Evolutionary conservation across 2,329 filamentous ascomycete species (phyloP).

Genomic region (Sporothrix protearum): DNA sequence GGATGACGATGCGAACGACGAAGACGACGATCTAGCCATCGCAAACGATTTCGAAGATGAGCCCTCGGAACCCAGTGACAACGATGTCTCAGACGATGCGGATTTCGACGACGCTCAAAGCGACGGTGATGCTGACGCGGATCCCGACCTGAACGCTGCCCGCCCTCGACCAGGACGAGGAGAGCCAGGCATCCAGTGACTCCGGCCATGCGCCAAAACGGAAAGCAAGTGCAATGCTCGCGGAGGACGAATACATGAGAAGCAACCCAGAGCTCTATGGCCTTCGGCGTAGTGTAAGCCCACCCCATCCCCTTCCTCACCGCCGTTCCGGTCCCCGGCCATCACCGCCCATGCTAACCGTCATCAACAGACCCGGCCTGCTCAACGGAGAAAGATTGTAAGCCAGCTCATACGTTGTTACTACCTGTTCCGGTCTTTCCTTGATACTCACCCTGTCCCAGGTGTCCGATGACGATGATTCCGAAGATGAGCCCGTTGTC

Average conservation of each 20-base stretch:
- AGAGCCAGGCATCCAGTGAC: conserved; percentile 66
- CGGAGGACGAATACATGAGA: conserved; percentile 76
- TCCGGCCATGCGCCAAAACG: conserved; percentile 70
- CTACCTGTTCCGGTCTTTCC: neutral
- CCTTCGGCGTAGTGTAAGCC: conserved; percentile 79
- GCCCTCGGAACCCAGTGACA: conserved; percentile 47
- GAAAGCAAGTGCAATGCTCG: conserved; percentile 55
- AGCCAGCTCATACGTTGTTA: conserved; percentile 38
- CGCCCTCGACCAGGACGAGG: conserved; percentile 56
- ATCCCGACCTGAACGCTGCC: conserved; percentile 65
- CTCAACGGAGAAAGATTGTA: conserved; percentile 57
- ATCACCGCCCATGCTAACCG: conserved; percentile 34
- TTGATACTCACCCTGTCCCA: conserved; percentile 19
- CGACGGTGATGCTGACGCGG: conserved; percentile 48
- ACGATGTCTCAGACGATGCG: conserved; percentile 61
- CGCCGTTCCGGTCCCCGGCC: conserved; percentile 10
- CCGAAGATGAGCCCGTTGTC: conserved; percentile 53
- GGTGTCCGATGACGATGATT: conserved; percentile 41
- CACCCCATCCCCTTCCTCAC: conserved; percentile 22
- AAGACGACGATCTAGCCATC: conserved; percentile 42
- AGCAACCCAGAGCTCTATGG: conserved; percentile 95
- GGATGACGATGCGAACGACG: conserved; percentile 50
- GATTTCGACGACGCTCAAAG: conserved; percentile 60
- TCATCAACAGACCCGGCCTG: conserved; percentile 50
- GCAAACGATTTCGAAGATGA: conserved; percentile 40